Percentiles rank a stretch among this genome's conserved stretches.
Conservation (phyloP, 129 eudicot species). For the Heracleum sosnowskyi region DNA sequence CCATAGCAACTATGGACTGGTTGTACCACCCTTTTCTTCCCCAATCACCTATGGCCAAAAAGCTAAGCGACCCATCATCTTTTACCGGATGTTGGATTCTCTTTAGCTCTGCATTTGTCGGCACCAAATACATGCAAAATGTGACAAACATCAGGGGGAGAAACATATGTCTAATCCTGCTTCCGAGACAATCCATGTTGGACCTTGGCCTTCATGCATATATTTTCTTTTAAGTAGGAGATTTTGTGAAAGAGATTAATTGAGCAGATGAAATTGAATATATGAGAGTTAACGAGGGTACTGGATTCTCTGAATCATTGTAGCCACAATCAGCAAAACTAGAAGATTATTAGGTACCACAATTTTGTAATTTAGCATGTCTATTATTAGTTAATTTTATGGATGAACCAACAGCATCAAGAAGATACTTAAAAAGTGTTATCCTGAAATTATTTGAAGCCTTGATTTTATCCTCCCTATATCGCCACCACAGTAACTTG, state of each 20-base stretch:
- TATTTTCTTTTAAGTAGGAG: background rate
- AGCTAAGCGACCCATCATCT: constrained; percentile 39
- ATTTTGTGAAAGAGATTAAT: background rate
- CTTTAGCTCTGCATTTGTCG: constrained; percentile 34
- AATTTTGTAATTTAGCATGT: background rate
- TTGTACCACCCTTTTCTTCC: constrained; percentile 68
- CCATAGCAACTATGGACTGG: constrained; percentile 61
- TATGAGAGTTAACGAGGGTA: background rate
- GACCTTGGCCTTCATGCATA: constrained; percentile 24
- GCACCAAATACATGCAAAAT: background rate
- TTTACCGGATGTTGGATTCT: constrained; percentile 34
- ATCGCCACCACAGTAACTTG: background rate
- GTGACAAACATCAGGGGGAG: background rate
- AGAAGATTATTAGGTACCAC: background rate
- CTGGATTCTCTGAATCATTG: constrained; percentile 2
- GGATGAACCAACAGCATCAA: constrained; percentile 4
- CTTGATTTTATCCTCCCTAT: background rate
- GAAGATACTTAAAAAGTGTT: background rate
- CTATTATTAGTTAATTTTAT: background rate
- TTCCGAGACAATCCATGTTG: constrained; percentile 18
- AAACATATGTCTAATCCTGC: constrained; percentile 20
- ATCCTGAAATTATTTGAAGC: background rate
- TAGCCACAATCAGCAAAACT: constrained; percentile 2
- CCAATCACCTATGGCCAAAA: constrained; percentile 84
- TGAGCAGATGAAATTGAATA: background rate